phyloP scores from a whole-genome alignment of 257 asterid genomes.

The Jasminum sambac region DNA sequence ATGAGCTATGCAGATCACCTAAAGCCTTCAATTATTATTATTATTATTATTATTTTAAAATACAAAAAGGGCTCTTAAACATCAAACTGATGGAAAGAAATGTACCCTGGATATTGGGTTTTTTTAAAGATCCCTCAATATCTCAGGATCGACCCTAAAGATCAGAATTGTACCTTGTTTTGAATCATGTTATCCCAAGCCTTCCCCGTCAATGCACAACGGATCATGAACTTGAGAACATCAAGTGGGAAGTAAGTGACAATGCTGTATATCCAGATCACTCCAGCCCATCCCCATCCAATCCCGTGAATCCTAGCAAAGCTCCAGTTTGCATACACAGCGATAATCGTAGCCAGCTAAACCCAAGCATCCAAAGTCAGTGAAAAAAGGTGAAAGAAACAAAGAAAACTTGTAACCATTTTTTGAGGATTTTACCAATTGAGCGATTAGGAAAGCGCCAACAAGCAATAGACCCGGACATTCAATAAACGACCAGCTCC shows the following conservation, averaged over 20 bases:
- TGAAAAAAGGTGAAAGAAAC: neutral
- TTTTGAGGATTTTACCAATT: conserved; percentile 43
- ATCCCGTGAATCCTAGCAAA: conserved; percentile 75
- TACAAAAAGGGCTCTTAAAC: too few species aligned
- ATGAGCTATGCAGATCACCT: too few species aligned
- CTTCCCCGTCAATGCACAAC: conserved; percentile 58
- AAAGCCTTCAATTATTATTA: too few species aligned
- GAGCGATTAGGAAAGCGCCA: conserved; percentile 68
- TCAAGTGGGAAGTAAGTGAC: conserved; percentile 81
- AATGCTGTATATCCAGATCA: conserved; percentile 68
- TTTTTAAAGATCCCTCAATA: too few species aligned
- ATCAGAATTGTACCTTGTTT: conserved; percentile 49
- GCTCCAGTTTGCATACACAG: conserved; percentile 72
- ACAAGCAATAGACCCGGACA: conserved; percentile 75
- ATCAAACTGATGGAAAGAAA: too few species aligned
- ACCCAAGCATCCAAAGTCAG: neutral
- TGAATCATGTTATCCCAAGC: conserved; percentile 84
- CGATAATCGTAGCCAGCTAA: conserved; percentile 67
- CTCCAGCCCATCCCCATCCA: conserved; percentile 95
- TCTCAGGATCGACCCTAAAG: neutral
- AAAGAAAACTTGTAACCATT: neutral
- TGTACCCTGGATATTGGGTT: too few species aligned
- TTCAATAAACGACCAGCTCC: conserved; percentile 83
- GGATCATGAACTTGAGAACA: conserved; percentile 70
- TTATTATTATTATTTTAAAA: too few species aligned